Evolutionary conservation across 116 monocot genomes (phyloP), one percentile per base, ranked within the genome.

Genomic region (Posidonia oceanica): DNA sequence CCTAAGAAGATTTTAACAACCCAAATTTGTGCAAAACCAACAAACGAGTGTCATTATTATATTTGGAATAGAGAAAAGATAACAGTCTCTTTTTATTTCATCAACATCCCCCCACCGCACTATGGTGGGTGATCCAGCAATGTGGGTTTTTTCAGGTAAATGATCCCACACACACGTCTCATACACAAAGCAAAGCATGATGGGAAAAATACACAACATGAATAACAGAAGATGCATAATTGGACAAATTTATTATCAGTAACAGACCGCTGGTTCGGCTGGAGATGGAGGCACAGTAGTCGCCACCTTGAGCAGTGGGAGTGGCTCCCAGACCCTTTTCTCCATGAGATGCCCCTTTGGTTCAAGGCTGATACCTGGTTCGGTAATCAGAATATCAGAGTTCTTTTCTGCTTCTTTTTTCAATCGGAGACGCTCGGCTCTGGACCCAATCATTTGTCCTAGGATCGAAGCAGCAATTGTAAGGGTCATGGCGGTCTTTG

Each of bases 381-480:
- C 55, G 18, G 17, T 36, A 39, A 54, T 54, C 22, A 54, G 54
- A 36, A 70, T 0, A 39, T 17, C 39, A 13, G n/a, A 38, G 23
- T 40, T 40, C 38, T 55, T 56, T 4, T 38, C 72, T 5, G 20
- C 51, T 52, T 10, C 17, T 36, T 59, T 48, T 60, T 80, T 91
- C 48, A 96, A 42, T 39, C 91, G 75, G 42, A 83, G 38, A 38
- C 88, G 77, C 74, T 96, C 96, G 18, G 96, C 96, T 40, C 91
- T 84, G 2, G 96, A 86, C 8, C 96, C 96, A 12, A 96, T 86
- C 0, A 91, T 86, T 72, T 96, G 96, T 3, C 96, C 96, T 13
- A 96, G 76, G 53, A 96, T 96, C 0, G 91, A 91, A 1, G 96
- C 96, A 16, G 89, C 96, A 38, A 96, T 79, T 1, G 91, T 96